Conservation (phyloP, 805 yeast genomes). For the Saccharomycopsis sp. region DNA sequence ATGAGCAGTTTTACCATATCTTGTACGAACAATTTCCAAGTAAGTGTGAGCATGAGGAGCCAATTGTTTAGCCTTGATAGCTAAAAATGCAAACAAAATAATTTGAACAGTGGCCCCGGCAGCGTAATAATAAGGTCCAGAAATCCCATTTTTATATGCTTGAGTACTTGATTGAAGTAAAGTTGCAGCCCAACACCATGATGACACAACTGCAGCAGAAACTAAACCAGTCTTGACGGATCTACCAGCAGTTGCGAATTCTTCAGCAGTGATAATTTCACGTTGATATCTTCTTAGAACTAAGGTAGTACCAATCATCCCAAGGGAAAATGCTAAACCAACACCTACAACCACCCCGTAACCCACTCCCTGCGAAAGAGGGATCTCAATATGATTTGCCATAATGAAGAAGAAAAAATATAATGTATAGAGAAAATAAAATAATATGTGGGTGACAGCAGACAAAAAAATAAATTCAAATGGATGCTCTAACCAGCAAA, state of each 20-base stretch:
- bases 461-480: no score
- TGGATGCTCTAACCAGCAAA: no score
- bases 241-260: slow-evolving; percentile 89
- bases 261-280: slow-evolving; percentile 88
- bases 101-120: slow-evolving; percentile 90
- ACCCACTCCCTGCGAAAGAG: slow-evolving; percentile 26
- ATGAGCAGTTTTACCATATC: slow-evolving; percentile 79
- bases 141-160: slow-evolving; percentile 69
- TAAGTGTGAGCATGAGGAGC: slow-evolving; percentile 93
- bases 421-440: no score
- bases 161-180: slow-evolving; percentile 52
- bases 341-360: slow-evolving; percentile 39
- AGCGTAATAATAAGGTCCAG: slow-evolving; percentile 80
- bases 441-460: no score
- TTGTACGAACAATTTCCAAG: slow-evolving; percentile 70
- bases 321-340: slow-evolving; percentile 56
- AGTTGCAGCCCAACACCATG: slow-evolving; percentile 95
- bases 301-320: slow-evolving; percentile 72
- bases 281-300: slow-evolving; percentile 71
- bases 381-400: no score
- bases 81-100: slow-evolving; percentile 76
- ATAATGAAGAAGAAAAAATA: no score
- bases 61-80: slow-evolving; percentile 79
- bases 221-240: slow-evolving; percentile 78
- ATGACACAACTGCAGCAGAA: slow-evolving; percentile 84